Evolutionary conservation across 768 basidiomycete species (phyloP).

Genomic region (Leccinum uliginosum): DNA sequence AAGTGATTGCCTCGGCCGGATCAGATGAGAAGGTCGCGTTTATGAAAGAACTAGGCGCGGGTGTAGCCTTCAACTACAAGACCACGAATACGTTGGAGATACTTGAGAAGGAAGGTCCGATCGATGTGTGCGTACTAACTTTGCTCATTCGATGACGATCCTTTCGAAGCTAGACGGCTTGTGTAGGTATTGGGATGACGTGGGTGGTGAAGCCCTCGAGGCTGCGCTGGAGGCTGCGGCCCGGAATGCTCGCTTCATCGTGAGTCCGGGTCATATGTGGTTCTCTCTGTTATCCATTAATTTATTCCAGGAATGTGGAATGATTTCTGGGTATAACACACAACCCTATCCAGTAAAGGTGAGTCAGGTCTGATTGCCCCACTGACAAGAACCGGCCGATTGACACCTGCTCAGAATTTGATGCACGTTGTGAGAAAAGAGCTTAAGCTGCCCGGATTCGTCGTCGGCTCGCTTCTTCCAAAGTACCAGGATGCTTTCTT

Average conservation of each 20-base stretch:
- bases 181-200: slow-evolving; percentile 14
- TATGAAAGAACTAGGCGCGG: slow-evolving; percentile 54
- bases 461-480: slow-evolving; percentile 26
- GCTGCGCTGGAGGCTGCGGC: slow-evolving; percentile 46
- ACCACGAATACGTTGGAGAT: slow-evolving; percentile 48
- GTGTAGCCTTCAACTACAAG: slow-evolving; percentile 74
- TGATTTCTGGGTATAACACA: slow-evolving; percentile 15
- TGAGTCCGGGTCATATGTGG: slow-evolving; percentile 7
- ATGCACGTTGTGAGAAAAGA: slow-evolving; percentile 37
- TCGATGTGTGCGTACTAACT: slow-evolving; percentile 40
- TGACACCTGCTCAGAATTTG: slow-evolving; percentile 30
- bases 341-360: slow-evolving; percentile 12
- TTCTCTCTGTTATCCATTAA: background rate
- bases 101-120: slow-evolving; percentile 51
- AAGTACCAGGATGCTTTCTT: slow-evolving; percentile 43
- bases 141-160: background rate
- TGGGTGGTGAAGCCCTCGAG: slow-evolving; percentile 41
- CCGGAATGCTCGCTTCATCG: slow-evolving; percentile 44
- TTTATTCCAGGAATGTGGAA: slow-evolving; percentile 31
- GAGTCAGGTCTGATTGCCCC: background rate
- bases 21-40: slow-evolving; percentile 67
- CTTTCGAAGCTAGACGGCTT: background rate
- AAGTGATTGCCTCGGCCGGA: slow-evolving; percentile 70
- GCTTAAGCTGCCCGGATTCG: slow-evolving; percentile 42
- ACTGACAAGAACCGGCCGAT: slow-evolving; percentile 7